These are phyloP conservation scores for Stramenopiles sp. DNA, from an alignment of 352 stramenopile species.

Conservation along the genomic window DNA sequence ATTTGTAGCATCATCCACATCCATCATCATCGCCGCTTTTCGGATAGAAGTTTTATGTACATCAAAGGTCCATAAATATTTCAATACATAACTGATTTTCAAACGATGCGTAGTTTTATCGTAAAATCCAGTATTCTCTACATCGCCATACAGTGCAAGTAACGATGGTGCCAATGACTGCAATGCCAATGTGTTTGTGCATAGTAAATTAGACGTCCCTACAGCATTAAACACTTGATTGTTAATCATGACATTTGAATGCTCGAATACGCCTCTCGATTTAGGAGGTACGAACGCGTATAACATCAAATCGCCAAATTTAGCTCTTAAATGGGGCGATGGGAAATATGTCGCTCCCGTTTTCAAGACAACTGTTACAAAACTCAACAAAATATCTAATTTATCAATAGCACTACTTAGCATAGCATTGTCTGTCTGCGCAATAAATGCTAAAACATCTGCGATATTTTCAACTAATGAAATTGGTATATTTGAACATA, in stretches of 20 bases:
- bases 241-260: conserved; percentile 27
- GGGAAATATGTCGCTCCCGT: conserved; percentile 47
- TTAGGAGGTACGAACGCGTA: conserved; percentile 76
- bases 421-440: conserved; percentile 50
- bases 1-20: too few species aligned
- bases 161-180: conserved; percentile 75
- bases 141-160: conserved; percentile 88
- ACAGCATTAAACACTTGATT: conserved; percentile 19
- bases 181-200: conserved; percentile 39
- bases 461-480: conserved; percentile 85
- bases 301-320: conserved; percentile 85
- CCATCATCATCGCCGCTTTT: too few species aligned
- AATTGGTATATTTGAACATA: conserved; percentile 65
- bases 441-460: conserved; percentile 65
- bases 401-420: conserved; percentile 56
- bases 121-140: conserved; percentile 92
- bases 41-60: too few species aligned
- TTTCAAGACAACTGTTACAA: conserved; percentile 71
- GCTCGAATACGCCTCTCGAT: conserved; percentile 47
- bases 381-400: conserved; percentile 58
- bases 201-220: conserved; percentile 26
- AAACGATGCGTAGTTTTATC: conserved; percentile 87
- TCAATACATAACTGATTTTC: conserved; percentile 85
- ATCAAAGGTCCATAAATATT: conserved; percentile 94
- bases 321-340: conserved; percentile 75